phyloP scores from a whole-genome alignment of 139 green algal genomes.

The Chlamydomonas urium region DNA sequence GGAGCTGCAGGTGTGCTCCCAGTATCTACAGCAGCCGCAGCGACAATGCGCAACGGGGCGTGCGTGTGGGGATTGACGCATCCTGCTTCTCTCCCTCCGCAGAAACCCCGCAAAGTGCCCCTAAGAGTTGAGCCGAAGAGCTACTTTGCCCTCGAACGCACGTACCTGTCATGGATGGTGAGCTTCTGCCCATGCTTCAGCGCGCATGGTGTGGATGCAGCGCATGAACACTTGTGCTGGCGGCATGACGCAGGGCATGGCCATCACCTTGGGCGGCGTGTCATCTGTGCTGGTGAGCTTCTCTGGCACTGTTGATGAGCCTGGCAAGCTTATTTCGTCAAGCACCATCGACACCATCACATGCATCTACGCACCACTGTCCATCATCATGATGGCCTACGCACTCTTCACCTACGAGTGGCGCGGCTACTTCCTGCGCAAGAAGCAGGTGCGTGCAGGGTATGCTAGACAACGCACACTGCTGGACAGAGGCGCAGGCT shows the following conservation, averaged over 20 bases:
- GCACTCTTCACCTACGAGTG: constrained; percentile 79
- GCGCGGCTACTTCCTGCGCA: constrained; percentile 65
- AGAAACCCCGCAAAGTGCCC: constrained; percentile 73
- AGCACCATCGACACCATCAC: constrained; percentile 74
- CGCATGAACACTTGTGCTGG: too few species aligned
- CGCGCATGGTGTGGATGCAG: too few species aligned
- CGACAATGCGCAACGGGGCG: too few species aligned
- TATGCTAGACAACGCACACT: neutral
- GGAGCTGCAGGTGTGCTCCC: too few species aligned
- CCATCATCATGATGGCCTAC: constrained; percentile 80
- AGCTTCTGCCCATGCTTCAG: too few species aligned
- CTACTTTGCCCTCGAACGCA: constrained; percentile 87
- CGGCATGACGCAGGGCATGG: too few species aligned
- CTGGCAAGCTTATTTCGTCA: constrained; percentile 44
- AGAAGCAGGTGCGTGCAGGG: constrained; percentile 60
- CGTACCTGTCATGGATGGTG: constrained; percentile 81
- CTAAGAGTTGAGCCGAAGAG: constrained; percentile 87
- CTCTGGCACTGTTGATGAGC: constrained; percentile 11
- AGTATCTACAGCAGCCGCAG: too few species aligned
- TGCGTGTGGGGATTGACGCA: too few species aligned
- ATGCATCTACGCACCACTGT: constrained; percentile 67
- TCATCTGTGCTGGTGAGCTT: constrained; percentile 74
- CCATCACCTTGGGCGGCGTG: constrained; percentile 78
- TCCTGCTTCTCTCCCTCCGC: too few species aligned
- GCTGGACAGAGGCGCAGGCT: neutral